Conservation (phyloP, 768 basidiomycete genomes). For the Suillus hirtellus region DNA sequence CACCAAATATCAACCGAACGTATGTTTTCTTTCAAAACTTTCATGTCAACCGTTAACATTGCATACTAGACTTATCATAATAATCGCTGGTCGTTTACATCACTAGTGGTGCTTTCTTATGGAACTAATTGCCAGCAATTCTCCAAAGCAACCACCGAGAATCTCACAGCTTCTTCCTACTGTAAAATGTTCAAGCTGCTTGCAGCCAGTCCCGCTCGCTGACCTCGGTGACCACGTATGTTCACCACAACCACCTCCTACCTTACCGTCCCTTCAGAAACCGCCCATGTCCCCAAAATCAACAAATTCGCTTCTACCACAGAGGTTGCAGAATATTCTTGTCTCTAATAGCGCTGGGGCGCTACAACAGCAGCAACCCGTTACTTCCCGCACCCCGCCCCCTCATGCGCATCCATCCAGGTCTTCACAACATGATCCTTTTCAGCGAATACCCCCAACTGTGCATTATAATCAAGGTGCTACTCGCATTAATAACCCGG, state of each 20-base stretch:
- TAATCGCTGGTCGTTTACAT: conserved; percentile 18
- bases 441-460: conserved; percentile 27
- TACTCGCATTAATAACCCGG: not conserved
- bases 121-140: conserved; percentile 19
- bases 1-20: conserved; percentile 1
- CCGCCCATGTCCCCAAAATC: conserved; percentile 40
- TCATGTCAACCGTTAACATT: conserved; percentile 9
- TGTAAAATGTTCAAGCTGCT: conserved; percentile 84
- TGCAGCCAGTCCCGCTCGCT: conserved; percentile 64
- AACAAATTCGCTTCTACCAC: conserved; percentile 48
- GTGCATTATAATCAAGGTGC: conserved; percentile 16
- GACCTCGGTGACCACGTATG: conserved; percentile 83
- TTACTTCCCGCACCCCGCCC: conserved; percentile 14
- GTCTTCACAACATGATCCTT: conserved; percentile 26
- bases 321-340: conserved; percentile 46
- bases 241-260: conserved; percentile 47
- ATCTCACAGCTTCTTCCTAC: conserved; percentile 73
- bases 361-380: conserved; percentile 12
- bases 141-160: conserved; percentile 23
- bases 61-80: conserved; percentile 9
- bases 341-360: conserved; percentile 29
- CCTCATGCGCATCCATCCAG: conserved; percentile 14
- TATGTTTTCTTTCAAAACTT: not conserved
- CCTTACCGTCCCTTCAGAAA: conserved; percentile 33
- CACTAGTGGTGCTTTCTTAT: conserved; percentile 18